Percentiles rank a stretch among this genome's conserved stretches.
Evolutionary conservation across 2,329 filamentous ascomycete species (phyloP).

Genomic region (Fusarium paranaense): DNA sequence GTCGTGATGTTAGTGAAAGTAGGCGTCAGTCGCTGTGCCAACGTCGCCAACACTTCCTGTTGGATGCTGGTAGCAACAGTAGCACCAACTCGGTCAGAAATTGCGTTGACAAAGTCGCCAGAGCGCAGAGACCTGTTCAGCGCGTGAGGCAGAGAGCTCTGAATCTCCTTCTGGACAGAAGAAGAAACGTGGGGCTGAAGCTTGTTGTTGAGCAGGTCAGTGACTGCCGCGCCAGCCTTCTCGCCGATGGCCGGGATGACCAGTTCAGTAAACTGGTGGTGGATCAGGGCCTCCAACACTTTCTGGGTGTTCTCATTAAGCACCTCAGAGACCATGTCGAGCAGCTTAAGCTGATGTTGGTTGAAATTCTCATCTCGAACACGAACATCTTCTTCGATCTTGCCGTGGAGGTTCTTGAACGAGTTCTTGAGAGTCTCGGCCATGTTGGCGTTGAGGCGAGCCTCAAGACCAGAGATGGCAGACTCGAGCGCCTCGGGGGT

Average conservation of each 20-base stretch:
- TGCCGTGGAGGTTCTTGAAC: conserved; percentile 71
- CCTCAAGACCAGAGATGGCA: conserved; percentile 66
- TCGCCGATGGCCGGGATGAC: conserved; percentile 81
- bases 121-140: conserved; percentile 69
- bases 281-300: conserved; percentile 81
- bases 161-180: conserved; percentile 78
- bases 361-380: conserved; percentile 64
- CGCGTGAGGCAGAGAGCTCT: conserved; percentile 76
- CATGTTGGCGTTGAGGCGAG: conserved; percentile 61
- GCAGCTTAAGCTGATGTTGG: conserved; percentile 64
- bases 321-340: conserved; percentile 69
- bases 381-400: conserved; percentile 73
- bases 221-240: conserved; percentile 74
- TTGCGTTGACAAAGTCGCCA: conserved; percentile 76
- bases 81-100: conserved; percentile 76
- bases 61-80: conserved; percentile 77
- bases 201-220: conserved; percentile 76
- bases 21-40: conserved; percentile 74
- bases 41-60: conserved; percentile 70
- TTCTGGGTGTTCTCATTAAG: conserved; percentile 74
- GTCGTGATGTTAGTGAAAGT: conserved; percentile 73
- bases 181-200: conserved; percentile 75
- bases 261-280: conserved; percentile 77
- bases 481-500: conserved; percentile 63
- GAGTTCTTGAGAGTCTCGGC: conserved; percentile 66